A percentile compares a stretch with the other conserved stretches of the same genome.
Conservation (phyloP, 208 protist species). For the Leishmania lainsoni region DNA sequence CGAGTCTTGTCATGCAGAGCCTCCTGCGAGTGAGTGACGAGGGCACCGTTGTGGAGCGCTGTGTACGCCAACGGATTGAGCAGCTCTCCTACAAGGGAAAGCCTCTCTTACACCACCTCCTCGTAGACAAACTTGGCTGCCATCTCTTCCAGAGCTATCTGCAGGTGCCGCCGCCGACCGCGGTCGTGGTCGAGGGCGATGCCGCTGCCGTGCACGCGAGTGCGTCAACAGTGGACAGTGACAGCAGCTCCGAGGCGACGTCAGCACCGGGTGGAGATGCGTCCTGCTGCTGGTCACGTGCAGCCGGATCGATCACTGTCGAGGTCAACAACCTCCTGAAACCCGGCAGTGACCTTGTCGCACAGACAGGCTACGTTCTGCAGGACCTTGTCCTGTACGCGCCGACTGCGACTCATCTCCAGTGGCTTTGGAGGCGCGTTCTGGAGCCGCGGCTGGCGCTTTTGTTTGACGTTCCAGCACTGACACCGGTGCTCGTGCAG, state of each 20-base stretch:
- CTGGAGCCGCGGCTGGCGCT: slow-evolving; percentile 43
- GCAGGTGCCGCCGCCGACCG: slow-evolving; percentile 49
- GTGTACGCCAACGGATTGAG: slow-evolving; percentile 62
- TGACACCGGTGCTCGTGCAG: slow-evolving; percentile 60
- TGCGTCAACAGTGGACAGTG: not conserved
- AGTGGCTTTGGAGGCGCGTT: slow-evolving; percentile 63
- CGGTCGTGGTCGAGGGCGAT: slow-evolving; percentile 53
- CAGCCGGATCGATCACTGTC: slow-evolving; percentile 46
- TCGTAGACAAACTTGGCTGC: slow-evolving; percentile 71
- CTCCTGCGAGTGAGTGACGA: slow-evolving; percentile 72
- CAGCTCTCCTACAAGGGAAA: slow-evolving; percentile 44
- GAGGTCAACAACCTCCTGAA: slow-evolving; percentile 57
- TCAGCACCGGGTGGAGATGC: slow-evolving; percentile 17
- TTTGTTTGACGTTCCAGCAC: slow-evolving; percentile 43
- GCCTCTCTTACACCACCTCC: slow-evolving; percentile 58
- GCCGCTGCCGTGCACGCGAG: slow-evolving; percentile 8
- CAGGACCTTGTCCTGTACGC: slow-evolving; percentile 85
- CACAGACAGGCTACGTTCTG: slow-evolving; percentile 61
- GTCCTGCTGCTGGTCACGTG: slow-evolving; percentile 68
- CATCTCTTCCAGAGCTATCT: slow-evolving; percentile 89
- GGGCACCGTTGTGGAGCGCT: slow-evolving; percentile 43
- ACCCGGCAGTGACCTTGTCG: slow-evolving; percentile 48
- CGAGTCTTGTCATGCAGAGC: slow-evolving; percentile 86
- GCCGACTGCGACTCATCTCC: slow-evolving; percentile 66
- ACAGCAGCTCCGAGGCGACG: not conserved